phyloP scores from a whole-genome alignment of 2,329 filamentous ascomycete genomes.

The Arachnopeziza araneosa region DNA sequence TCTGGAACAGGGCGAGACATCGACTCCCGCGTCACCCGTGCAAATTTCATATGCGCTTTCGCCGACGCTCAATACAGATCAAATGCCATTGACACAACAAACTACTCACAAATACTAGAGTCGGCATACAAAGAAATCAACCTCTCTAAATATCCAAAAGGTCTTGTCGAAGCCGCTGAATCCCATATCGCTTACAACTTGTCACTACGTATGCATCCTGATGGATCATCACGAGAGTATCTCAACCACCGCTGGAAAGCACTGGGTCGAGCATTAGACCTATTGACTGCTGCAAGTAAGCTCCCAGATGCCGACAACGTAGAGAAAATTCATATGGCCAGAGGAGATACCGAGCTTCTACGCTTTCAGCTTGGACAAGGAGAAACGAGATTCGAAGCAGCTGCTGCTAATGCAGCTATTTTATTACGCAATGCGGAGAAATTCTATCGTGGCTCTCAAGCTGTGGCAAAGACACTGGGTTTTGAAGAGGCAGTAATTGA shows the following conservation, averaged over 20 bases:
- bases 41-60: conserved; percentile 50
- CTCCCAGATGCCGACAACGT: conserved; percentile 44
- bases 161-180: conserved; percentile 1
- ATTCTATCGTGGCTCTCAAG: conserved; percentile 1
- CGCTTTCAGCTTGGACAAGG: conserved; percentile 46
- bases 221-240: conserved; percentile 8
- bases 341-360: conserved; percentile 51
- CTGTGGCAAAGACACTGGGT: background rate
- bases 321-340: conserved; percentile 46
- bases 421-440: conserved; percentile 3
- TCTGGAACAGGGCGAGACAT: conserved; percentile 35
- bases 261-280: conserved; percentile 44
- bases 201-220: conserved; percentile 31
- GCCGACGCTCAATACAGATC: conserved; percentile 51
- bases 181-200: conserved; percentile 44
- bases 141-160: conserved; percentile 6
- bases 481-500: background rate
- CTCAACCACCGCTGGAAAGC: conserved; percentile 42
- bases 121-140: conserved; percentile 8
- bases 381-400: conserved; percentile 13
- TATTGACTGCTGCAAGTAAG: conserved; percentile 45
- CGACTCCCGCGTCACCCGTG: conserved; percentile 48
- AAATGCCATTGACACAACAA: conserved; percentile 42
- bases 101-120: conserved; percentile 41
- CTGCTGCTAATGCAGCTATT: background rate